phyloP scores from a whole-genome alignment of 2,329 filamentous ascomycete species.

The Fusarium sacchari region DNA sequence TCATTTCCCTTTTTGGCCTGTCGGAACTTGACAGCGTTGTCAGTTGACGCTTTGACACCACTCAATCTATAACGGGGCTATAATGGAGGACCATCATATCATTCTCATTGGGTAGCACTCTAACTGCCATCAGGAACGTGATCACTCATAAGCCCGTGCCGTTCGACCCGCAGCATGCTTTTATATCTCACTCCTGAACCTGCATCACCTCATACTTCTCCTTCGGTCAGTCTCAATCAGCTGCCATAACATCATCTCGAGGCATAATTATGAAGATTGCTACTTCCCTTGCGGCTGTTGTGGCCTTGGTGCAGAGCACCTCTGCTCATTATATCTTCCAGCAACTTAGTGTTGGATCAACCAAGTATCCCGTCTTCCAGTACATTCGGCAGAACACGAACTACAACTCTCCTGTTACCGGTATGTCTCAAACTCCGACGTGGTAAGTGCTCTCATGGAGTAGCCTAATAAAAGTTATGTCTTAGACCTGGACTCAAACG shows the following conservation, averaged over 20 bases:
- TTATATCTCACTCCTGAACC: not conserved
- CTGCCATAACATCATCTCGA: not conserved
- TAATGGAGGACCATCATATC: not conserved
- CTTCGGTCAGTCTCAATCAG: not conserved
- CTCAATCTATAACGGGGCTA: not conserved
- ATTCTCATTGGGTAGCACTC: rapidly evolving
- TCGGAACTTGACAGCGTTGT: not conserved
- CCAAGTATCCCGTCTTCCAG: not conserved
- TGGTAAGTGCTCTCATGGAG: rapidly evolving
- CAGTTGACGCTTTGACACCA: not conserved
- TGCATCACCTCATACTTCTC: not conserved
- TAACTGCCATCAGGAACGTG: not conserved
- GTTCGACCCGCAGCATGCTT: not conserved
- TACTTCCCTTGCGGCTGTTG: not conserved
- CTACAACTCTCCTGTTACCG: slow-evolving; percentile 16
- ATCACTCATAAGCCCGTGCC: not conserved
- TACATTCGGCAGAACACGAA: slow-evolving; percentile 16
- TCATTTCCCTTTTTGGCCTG: not conserved
- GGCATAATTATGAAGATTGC: not conserved
- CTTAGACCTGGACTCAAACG: not conserved
- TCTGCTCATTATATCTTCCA: slow-evolving; percentile 15
- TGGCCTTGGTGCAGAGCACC: not conserved
- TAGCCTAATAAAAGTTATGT: rapidly evolving
- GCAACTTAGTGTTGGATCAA: slow-evolving; percentile 4
- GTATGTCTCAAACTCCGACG: not conserved